Evolutionary conservation across 441 rosid genomes (phyloP).

Genomic region (Flueggea neowawraea): DNA sequence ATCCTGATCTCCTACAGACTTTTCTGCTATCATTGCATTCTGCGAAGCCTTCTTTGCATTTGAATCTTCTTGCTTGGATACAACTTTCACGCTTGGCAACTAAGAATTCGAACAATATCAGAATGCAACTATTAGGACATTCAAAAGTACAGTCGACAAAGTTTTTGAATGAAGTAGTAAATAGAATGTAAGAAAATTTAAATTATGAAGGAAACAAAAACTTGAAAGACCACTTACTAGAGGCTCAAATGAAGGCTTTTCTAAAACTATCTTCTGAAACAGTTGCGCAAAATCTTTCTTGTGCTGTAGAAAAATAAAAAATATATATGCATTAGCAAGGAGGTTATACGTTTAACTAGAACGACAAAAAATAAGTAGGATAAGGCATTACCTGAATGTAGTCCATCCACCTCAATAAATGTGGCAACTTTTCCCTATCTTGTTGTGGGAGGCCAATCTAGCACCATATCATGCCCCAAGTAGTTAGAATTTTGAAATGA

Average conservation of each 20-base stretch:
- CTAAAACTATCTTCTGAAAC: conserved; percentile 45
- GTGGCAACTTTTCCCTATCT: conserved; percentile 51
- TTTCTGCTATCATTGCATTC: conserved; percentile 37
- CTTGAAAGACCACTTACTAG: conserved; percentile 32
- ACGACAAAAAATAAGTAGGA: not conserved
- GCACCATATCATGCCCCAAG: too few species aligned
- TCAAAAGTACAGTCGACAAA: too few species aligned
- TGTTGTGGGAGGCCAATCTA: conserved; percentile 54
- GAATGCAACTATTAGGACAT: too few species aligned
- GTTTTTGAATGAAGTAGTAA: not conserved
- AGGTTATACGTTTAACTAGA: not conserved
- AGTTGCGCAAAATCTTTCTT: conserved; percentile 42
- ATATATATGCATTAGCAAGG: not conserved
- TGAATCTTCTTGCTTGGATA: conserved; percentile 40
- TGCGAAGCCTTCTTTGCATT: conserved; percentile 41
- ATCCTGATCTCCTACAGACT: conserved; percentile 32
- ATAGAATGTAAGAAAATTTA: too few species aligned
- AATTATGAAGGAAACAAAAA: too few species aligned
- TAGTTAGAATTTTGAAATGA: too few species aligned
- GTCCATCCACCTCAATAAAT: conserved; percentile 88
- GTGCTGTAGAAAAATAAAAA: conserved; percentile 38
- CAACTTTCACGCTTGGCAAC: too few species aligned
- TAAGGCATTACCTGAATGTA: conserved; percentile 62
- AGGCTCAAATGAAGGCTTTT: conserved; percentile 58
- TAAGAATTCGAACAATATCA: too few species aligned